Evolutionary conservation across 140 eudicot genomes (phyloP).

Genomic region (Erigeron philadelphicus): DNA sequence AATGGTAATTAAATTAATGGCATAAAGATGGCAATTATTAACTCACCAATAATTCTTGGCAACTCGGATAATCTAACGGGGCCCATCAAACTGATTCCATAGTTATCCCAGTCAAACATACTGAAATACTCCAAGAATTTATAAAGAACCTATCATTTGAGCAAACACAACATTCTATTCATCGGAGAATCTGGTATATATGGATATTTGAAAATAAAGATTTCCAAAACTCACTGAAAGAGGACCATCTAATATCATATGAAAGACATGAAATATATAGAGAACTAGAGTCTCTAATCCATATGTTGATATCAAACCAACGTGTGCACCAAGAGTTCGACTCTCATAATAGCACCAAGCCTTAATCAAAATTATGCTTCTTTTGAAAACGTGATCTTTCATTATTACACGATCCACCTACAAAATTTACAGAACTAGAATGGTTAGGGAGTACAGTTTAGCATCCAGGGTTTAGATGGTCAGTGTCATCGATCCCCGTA

Average conservation of each 20-base stretch:
- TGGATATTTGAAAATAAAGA: background rate
- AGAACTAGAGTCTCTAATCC: constrained; percentile 86
- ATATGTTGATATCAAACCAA: constrained; percentile 87
- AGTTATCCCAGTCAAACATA: constrained; percentile 80
- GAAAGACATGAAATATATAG: constrained; percentile 68
- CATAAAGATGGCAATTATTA: constrained; percentile 3
- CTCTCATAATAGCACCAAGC: constrained; percentile 98
- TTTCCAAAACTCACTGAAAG: constrained; percentile 47
- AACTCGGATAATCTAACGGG: constrained; percentile 66
- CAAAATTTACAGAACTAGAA: background rate
- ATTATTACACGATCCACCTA: constrained; percentile 85
- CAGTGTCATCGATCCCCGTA: too few species aligned
- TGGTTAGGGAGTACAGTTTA: constrained; percentile 5
- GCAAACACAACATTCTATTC: constrained; percentile 20
- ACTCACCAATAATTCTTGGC: constrained; percentile 65
- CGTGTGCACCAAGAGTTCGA: constrained; percentile 90
- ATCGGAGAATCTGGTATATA: constrained; percentile 13
- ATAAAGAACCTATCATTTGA: constrained; percentile 57
- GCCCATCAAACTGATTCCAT: constrained; percentile 68
- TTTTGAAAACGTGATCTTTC: constrained; percentile 75
- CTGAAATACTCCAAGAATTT: constrained; percentile 81
- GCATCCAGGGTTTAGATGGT: too few species aligned
- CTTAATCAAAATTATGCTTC: constrained; percentile 76
- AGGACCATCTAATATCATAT: constrained; percentile 62
- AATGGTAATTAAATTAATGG: background rate